Conservation (phyloP, 352 stramenopile genomes). For the Aphanomyces astaci region DNA sequence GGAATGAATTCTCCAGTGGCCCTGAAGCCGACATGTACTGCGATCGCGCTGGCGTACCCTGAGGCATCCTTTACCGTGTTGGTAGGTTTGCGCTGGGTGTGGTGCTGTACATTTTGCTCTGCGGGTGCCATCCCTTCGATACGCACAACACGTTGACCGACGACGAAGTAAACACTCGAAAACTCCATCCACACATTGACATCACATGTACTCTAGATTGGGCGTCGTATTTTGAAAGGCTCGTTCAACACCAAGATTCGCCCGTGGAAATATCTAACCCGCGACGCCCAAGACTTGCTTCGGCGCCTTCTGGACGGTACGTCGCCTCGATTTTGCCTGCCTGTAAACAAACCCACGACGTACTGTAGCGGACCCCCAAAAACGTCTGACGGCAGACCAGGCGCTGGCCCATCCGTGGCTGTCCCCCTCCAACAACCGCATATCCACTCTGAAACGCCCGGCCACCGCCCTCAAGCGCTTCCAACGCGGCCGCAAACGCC, state of each 20-base stretch:
- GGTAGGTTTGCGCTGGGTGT: constrained; percentile 72
- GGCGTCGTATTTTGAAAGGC: constrained; percentile 65
- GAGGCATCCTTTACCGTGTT: too few species aligned
- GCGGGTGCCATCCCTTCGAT: constrained; percentile 75
- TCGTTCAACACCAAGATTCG: constrained; percentile 65
- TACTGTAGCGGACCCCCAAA: constrained; percentile 37
- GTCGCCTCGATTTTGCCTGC: too few species aligned
- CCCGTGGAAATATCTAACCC: constrained; percentile 65
- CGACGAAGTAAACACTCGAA: constrained; percentile 41
- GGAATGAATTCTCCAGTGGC: background rate
- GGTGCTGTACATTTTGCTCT: constrained; percentile 80
- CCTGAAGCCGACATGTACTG: constrained; percentile 20
- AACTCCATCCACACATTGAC: background rate
- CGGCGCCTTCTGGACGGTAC: constrained; percentile 48
- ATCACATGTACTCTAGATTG: constrained; percentile 38
- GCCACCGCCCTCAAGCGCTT: constrained; percentile 71
- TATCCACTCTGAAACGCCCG: constrained; percentile 52
- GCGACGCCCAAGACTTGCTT: constrained; percentile 57
- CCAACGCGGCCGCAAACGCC: constrained; percentile 56
- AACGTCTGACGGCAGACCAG: constrained; percentile 54
- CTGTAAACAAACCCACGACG: background rate
- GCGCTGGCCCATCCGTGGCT: constrained; percentile 71
- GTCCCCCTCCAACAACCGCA: constrained; percentile 35
- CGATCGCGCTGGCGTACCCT: too few species aligned
- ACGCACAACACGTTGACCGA: constrained; percentile 80